Base-by-base conservation (phyloP, 202 grass and related monocot genomes). In the Elaeis oleifera region DNA sequence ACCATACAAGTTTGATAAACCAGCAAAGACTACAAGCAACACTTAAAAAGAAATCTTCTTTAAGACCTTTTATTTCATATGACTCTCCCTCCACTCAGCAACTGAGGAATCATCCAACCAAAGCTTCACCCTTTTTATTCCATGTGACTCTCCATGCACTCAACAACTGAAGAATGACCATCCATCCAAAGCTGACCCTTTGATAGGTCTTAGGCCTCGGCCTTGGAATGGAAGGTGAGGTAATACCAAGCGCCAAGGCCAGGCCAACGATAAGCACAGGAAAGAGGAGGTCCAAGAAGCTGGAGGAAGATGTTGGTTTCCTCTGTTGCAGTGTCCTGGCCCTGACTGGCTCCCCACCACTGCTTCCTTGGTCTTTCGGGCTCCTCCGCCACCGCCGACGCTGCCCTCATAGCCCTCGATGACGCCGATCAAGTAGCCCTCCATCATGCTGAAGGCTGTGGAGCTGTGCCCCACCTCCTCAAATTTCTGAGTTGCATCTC, bases 391-490 rank as follows among this genome's bases (percentile, higher is more conserved):
- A 4, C 50, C 31, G 51, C 39, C 31, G 51, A n/a, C 5, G 18
- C 23, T 61, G 48, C 54, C 27, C n/a, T 59, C 4, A 63, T 88
- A 85, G 23, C 14, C 84, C 50, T 90, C 51, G 18, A 96, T 69
- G 50, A 73, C 63, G 63, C 91, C 91, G 0, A 90, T 88, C 23
- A 80, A 49, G 50, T 85, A 96, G 65, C 49, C 74, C 76, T 79
- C 72, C 91, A 96, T 90, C 84, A 83, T 83, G 71, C 81, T 79
- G 24, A 76, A 31, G 65, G 91, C 87, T 51, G 81, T 78, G 16
- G 81, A 74, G 73, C 86, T 95, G 81, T 96, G 90, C 0, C 86
- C 90, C 50, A 90, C 83, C 61, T 90, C 87, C 63, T 96, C 86
- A 73, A 96, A 96, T 64, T 69, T 69, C 53, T 83, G 76, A 0